These are phyloP conservation scores for Komagataella populi DNA, from an alignment of 805 yeast genomes.

Conservation along the genomic window DNA sequence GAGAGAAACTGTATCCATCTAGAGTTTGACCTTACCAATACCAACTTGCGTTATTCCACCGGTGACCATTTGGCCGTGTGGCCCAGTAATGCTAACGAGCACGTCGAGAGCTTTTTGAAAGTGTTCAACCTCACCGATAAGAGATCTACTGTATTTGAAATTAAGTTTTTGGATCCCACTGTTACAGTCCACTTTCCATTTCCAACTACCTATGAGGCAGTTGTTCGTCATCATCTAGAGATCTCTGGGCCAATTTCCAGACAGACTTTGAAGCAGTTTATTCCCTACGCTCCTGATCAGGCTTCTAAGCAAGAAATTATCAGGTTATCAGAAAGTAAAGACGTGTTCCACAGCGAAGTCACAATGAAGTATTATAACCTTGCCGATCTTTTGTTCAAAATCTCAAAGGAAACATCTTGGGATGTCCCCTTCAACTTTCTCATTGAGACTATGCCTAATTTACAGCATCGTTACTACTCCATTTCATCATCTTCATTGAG, in stretches of 20 bases:
- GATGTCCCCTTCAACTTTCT: slow-evolving; percentile 73
- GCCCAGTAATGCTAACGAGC: slow-evolving; percentile 80
- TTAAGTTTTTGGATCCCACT: slow-evolving; percentile 62
- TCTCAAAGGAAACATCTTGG: slow-evolving; percentile 68
- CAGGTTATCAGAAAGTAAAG: slow-evolving; percentile 55
- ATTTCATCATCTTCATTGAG: slow-evolving; percentile 80
- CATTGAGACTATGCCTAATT: slow-evolving; percentile 64
- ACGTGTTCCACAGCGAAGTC: slow-evolving; percentile 50
- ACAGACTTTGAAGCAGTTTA: slow-evolving; percentile 60
- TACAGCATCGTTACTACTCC: slow-evolving; percentile 93
- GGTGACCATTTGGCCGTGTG: slow-evolving; percentile 95
- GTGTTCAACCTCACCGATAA: slow-evolving; percentile 48
- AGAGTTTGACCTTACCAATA: slow-evolving; percentile 69
- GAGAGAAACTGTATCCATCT: slow-evolving; percentile 78
- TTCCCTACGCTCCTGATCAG: slow-evolving; percentile 69
- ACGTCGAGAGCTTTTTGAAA: slow-evolving; percentile 49
- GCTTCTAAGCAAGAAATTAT: slow-evolving; percentile 34
- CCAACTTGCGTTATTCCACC: slow-evolving; percentile 74
- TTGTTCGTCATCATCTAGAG: slow-evolving; percentile 76
- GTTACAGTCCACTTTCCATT: slow-evolving; percentile 43
- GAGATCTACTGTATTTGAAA: slow-evolving; percentile 40
- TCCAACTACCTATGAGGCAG: slow-evolving; percentile 84
- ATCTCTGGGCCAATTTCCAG: slow-evolving; percentile 91
- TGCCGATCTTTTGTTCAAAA: slow-evolving; percentile 53
- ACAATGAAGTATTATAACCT: slow-evolving; percentile 50